Conservation (phyloP, 257 asterid species). For the Pogostemon cablin region DNA sequence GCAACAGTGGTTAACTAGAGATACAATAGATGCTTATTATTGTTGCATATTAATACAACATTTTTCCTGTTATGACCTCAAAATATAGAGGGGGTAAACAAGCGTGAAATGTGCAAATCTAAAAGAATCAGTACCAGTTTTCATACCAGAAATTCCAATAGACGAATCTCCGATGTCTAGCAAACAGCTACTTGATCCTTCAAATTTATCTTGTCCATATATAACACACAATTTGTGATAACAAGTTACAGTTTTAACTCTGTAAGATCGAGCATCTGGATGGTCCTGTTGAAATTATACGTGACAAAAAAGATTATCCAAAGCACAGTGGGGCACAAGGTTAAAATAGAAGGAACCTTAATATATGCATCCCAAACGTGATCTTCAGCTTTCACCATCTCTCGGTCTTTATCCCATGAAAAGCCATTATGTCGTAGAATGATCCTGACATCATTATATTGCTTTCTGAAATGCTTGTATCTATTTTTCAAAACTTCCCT, state of each 20-base stretch:
- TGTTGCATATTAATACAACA: no score
- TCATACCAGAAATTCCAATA: conserved; percentile 26
- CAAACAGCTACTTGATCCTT: conserved; percentile 29
- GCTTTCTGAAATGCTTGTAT: conserved; percentile 50
- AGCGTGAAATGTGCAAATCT: background rate
- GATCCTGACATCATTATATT: conserved; percentile 44
- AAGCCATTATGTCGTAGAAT: conserved; percentile 39
- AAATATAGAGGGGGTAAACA: background rate
- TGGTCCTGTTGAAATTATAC: conserved; percentile 37
- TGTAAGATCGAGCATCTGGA: conserved; percentile 46
- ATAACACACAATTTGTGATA: conserved; percentile 44
- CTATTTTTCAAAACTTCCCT: conserved; percentile 48
- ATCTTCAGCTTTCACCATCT: conserved; percentile 48
- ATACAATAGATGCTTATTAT: no score
- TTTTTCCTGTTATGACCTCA: no score
- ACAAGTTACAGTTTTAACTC: conserved; percentile 47
- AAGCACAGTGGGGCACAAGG: background rate
- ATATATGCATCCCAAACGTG: conserved; percentile 49
- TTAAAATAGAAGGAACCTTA: conserved; percentile 32
- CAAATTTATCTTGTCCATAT: conserved; percentile 42
- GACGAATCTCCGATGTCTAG: conserved; percentile 27
- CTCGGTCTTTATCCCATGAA: conserved; percentile 50
- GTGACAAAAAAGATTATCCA: conserved; percentile 8
- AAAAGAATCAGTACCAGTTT: background rate
- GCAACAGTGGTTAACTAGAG: no score